A percentile compares a stretch with the other conserved stretches of the same genome.
phyloP scores from a whole-genome alignment of 2,329 filamentous ascomycete genomes.

The Aureobasidium uvarum region DNA sequence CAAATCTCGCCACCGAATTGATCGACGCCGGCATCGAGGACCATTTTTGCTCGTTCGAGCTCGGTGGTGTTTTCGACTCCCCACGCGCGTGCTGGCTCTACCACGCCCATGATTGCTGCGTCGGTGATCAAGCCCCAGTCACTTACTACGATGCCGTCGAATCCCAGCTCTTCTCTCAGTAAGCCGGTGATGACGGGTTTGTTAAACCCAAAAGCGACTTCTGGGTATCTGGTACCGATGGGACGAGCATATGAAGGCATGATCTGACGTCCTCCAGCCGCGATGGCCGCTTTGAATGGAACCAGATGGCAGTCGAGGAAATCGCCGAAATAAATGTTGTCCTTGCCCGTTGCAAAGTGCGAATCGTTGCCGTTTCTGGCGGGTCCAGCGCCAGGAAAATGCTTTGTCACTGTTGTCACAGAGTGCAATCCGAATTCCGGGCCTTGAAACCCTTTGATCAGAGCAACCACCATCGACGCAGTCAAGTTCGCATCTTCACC shows the following conservation, averaged over 20 bases:
- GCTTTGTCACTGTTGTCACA: constrained; percentile 11
- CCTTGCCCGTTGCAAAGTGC: constrained; percentile 18
- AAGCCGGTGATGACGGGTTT: constrained; percentile 19
- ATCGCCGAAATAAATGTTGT: constrained; percentile 9
- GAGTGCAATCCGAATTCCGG: neutral
- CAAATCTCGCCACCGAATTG: constrained; percentile 18
- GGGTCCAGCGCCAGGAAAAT: constrained; percentile 19
- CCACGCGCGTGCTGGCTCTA: constrained; percentile 19
- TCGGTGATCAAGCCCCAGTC: constrained; percentile 19
- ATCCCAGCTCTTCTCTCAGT: neutral
- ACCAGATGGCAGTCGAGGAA: constrained; percentile 12
- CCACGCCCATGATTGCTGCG: neutral
- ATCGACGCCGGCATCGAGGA: constrained; percentile 20
- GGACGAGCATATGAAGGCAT: constrained; percentile 18
- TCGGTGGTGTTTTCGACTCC: constrained; percentile 20
- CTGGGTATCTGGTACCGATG: constrained; percentile 15
- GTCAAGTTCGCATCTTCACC: constrained; percentile 67
- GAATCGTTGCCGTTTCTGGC: constrained; percentile 16
- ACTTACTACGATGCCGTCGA: constrained; percentile 14
- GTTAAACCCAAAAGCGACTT: constrained; percentile 18
- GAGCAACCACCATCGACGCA: constrained; percentile 58
- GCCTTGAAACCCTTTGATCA: constrained; percentile 20
- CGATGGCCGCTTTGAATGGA: constrained; percentile 9
- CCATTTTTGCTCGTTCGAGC: neutral
- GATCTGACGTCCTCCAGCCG: constrained; percentile 14